phyloP scores from a whole-genome alignment of 169 alveolate genomes.

The Eimeria sp. region DNA sequence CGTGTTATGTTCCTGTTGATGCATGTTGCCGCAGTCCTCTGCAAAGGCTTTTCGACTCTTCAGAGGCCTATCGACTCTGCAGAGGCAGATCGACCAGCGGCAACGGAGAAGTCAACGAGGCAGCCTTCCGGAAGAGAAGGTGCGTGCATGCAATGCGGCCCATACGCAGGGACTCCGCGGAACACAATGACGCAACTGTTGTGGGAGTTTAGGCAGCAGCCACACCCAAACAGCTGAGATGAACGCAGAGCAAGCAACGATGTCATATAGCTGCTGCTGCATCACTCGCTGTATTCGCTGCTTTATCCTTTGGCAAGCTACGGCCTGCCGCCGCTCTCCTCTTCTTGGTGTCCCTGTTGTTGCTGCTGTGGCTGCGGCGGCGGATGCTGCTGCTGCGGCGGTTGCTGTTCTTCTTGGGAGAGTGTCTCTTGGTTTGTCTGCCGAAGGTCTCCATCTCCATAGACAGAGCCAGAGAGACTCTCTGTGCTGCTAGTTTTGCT shows the following conservation, averaged over 20 bases:
- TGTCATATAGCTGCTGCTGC: neutral
- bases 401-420: neutral
- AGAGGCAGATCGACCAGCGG: neutral
- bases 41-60: neutral
- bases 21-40: neutral
- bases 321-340: neutral
- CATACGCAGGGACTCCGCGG: neutral
- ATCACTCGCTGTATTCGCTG: neutral
- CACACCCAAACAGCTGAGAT: neutral
- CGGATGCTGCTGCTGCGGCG: neutral
- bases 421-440: neutral
- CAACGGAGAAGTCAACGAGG: neutral
- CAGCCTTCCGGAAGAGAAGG: neutral
- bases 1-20: neutral
- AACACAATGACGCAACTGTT: neutral
- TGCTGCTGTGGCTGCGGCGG: constrained; percentile 27
- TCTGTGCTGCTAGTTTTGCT: constrained; percentile 57
- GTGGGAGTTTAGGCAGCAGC: neutral
- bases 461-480: constrained; percentile 40
- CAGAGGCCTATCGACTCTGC: neutral
- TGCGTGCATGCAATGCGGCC: neutral
- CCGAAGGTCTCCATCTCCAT: constrained; percentile 40
- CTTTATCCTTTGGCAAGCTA: neutral
- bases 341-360: neutral
- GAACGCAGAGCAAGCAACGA: neutral